Evolutionary conservation across 1,284 basidiomycete species (phyloP).

Genomic region (Trichosporon sp.): DNA sequence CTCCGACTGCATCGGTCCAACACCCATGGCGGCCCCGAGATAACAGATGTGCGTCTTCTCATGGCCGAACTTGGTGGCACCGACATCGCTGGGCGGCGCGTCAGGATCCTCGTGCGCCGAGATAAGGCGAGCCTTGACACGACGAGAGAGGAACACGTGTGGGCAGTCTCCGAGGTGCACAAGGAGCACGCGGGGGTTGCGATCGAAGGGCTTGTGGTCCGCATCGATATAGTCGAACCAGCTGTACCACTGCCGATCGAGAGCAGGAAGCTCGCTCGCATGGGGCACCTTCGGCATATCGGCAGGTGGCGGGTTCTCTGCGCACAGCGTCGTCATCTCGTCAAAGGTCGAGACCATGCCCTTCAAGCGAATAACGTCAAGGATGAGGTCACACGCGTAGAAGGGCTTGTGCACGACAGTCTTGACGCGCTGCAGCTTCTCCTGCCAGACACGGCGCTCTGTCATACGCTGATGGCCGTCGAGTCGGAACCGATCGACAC

Average conservation of each 20-base stretch:
- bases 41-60: slow-evolving; percentile 84
- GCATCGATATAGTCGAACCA: slow-evolving; percentile 78
- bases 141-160: slow-evolving; percentile 76
- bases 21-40: slow-evolving; percentile 62
- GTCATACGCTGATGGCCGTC: slow-evolving; percentile 92
- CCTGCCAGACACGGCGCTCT: slow-evolving; percentile 55
- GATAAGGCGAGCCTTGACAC: slow-evolving; percentile 38
- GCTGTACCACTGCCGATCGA: slow-evolving; percentile 65
- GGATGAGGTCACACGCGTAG: slow-evolving; percentile 82
- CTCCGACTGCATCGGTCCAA: slow-evolving; percentile 64
- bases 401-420: slow-evolving; percentile 68
- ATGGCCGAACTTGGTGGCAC: slow-evolving; percentile 75
- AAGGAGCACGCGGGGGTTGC: slow-evolving; percentile 62
- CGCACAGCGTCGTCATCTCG: slow-evolving; percentile 50
- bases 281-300: slow-evolving; percentile 12
- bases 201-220: slow-evolving; percentile 59
- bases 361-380: slow-evolving; percentile 73
- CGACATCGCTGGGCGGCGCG: slow-evolving; percentile 23
- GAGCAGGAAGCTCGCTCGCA: slow-evolving; percentile 30
- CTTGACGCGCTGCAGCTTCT: slow-evolving; percentile 35
- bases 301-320: not conserved
- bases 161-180: slow-evolving; percentile 72
- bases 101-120: not conserved
- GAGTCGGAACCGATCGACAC: slow-evolving; percentile 73
- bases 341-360: slow-evolving; percentile 72